Percentiles rank a stretch among this genome's conserved stretches.
Evolutionary conservation across 768 basidiomycete species (phyloP).

Genomic region (Russula lepida): DNA sequence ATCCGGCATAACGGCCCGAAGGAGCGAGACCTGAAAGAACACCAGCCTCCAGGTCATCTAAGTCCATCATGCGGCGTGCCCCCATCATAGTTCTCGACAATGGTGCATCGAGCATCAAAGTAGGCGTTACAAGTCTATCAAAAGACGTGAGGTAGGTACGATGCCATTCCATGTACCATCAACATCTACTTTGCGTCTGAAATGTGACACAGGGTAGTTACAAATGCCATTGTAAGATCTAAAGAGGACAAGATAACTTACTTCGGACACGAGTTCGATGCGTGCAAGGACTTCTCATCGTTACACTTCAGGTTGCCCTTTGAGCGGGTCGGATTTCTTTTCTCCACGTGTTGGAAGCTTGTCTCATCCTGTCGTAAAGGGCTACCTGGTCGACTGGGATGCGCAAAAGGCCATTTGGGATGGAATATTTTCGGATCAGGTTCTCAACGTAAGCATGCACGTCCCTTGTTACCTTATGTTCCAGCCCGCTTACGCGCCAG

Average conservation of each 20-base stretch:
- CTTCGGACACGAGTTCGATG: conserved; percentile 75
- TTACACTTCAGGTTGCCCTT: conserved; percentile 79
- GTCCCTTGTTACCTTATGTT: conserved; percentile 18
- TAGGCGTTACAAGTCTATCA: conserved; percentile 38
- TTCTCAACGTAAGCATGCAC: conserved; percentile 45
- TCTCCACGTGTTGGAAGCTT: conserved; percentile 14
- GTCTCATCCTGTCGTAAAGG: conserved; percentile 41
- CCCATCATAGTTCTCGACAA: conserved; percentile 74
- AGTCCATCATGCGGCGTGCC: conserved; percentile 12
- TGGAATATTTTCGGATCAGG: conserved; percentile 67
- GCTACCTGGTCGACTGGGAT: conserved; percentile 92
- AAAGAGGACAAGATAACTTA: conserved; percentile 78
- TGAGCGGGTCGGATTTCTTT: conserved; percentile 57
- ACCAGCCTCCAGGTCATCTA: not conserved
- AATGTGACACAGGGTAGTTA: conserved; percentile 45
- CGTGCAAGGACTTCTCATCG: conserved; percentile 72
- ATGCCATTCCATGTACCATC: not conserved
- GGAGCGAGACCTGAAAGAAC: not conserved
- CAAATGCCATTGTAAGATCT: conserved; percentile 79
- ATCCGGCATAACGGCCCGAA: not conserved
- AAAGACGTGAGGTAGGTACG: conserved; percentile 29
- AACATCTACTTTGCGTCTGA: not conserved
- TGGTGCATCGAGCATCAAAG: conserved; percentile 77
- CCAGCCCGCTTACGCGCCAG: not conserved
- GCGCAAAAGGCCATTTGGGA: conserved; percentile 94